These are phyloP conservation scores for Ambrosia hybrid DNA, from an alignment of 140 eudicot genomes.

Conservation along the genomic window DNA sequence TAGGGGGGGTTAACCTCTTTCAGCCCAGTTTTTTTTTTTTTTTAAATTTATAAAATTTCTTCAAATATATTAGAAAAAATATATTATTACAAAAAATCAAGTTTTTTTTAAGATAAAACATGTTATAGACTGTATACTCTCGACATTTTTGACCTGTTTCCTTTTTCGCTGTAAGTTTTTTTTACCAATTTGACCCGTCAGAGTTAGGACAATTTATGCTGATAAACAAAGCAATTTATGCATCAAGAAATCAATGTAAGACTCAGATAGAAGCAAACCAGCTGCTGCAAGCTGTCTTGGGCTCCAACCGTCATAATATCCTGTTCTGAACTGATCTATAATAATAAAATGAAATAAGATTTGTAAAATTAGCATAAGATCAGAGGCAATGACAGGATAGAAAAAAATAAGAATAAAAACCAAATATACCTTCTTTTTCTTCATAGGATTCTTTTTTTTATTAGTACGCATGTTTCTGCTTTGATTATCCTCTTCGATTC, in stretches of 20 bases:
- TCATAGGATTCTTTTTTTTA: slow-evolving; percentile 72
- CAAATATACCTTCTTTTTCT: slow-evolving; percentile 66
- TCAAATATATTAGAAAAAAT: background rate
- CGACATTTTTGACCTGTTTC: background rate
- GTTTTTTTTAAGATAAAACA: background rate
- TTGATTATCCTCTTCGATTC: slow-evolving; percentile 70
- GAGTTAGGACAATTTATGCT: background rate
- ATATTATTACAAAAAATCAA: background rate
- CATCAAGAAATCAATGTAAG: slow-evolving; percentile 7
- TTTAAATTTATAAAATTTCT: background rate
- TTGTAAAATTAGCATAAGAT: slow-evolving; percentile 11
- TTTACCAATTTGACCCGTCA: background rate
- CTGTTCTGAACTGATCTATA: slow-evolving; percentile 60
- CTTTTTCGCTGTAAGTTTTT: background rate
- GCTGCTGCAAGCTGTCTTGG: slow-evolving; percentile 69
- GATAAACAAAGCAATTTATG: background rate
- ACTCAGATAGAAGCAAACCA: slow-evolving; percentile 20
- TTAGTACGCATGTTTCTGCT: slow-evolving; percentile 61
- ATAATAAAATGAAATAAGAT: background rate
- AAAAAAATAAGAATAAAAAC: background rate
- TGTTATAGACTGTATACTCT: background rate
- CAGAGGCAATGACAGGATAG: background rate
- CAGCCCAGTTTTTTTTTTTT: background rate
- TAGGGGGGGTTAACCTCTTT: background rate
- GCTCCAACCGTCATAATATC: slow-evolving; percentile 65